Evolutionary conservation across 768 basidiomycete genomes (phyloP), one percentile per base, ranked within the genome.

Genomic region (Hericium erinaceus): DNA sequence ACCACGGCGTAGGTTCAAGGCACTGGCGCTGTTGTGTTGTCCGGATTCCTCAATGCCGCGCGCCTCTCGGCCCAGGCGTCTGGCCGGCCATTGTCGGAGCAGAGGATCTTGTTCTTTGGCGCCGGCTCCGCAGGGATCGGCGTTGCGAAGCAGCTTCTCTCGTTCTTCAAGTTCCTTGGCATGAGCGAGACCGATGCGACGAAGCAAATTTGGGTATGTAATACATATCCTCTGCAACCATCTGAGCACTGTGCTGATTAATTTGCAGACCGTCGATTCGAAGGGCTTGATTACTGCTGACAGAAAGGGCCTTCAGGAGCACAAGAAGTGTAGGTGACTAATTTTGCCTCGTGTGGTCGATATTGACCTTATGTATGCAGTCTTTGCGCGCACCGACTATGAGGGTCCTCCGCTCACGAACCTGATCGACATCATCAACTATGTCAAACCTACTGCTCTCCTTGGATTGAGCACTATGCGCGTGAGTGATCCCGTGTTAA

Each of bases 71-170:
- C 84, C 16, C 78, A 74, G 1, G 86, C 86, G 7, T 86, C 86
- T 15, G 84, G 84, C 3, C 72, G 74, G 13, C 78, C 87, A 3
- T 74, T 92, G 46, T 73, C 75, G 39, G 81, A 85, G 28, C 94
- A 95, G 67, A 82, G 84, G 39, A 91, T 98, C 65, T 81, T 95
- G 39, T 95, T 98, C 79, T 87, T 92, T 57, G 95, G 95, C 13
- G 92, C 94, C 10, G 95, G 95, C 8, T 89, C 86, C 26, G 90
- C 92, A 2, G 94, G 92, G 61, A 88, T 97, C 55, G 95, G 94
- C 54, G 95, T 98, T 53, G 94, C 88, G 55, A 84, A 81, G 72
- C 92, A 95, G 69, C 73, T 92, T 48, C 81, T 86, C 76, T 88
- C 87, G 69, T 95, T 94, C 80, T 93, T 94, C 78, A 90, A 80